These are phyloP conservation scores for Vanrija sp. DNA, from an alignment of 1,284 basidiomycete species.

Conservation along the genomic window DNA sequence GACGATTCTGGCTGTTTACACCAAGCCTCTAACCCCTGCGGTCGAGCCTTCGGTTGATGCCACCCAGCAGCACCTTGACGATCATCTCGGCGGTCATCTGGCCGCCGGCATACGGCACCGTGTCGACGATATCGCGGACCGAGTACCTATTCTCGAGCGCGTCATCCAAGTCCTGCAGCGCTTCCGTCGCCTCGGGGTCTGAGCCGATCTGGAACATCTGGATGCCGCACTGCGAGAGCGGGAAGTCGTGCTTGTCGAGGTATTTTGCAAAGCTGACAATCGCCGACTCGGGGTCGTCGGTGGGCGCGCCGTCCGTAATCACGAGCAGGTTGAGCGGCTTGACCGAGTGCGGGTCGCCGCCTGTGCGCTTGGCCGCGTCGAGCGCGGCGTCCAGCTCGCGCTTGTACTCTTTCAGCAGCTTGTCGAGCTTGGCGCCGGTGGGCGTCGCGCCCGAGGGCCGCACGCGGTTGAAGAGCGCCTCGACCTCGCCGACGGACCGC, in stretches of 20 bases:
- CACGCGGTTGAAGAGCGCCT: constrained; percentile 39
- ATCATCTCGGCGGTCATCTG: constrained; percentile 30
- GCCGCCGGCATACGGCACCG: constrained; percentile 31
- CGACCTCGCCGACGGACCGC: constrained; percentile 33
- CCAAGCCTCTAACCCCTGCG: not conserved
- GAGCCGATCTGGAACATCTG: constrained; percentile 48
- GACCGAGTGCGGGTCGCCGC: constrained; percentile 6
- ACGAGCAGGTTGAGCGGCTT: constrained; percentile 44
- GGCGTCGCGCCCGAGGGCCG: constrained; percentile 40
- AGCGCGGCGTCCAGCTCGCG: constrained; percentile 26
- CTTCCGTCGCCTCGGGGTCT: constrained; percentile 25
- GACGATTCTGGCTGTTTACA: too few relatives aligned
- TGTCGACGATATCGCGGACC: constrained; percentile 44
- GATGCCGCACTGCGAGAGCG: constrained; percentile 47
- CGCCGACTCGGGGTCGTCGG: constrained; percentile 36
- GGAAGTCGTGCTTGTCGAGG: constrained; percentile 44
- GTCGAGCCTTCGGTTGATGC: constrained; percentile 38
- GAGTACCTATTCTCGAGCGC: constrained; percentile 29
- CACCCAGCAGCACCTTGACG: constrained; percentile 40
- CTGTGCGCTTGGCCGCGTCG: not conserved
- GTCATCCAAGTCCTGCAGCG: constrained; percentile 44
- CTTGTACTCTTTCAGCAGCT: constrained; percentile 41
- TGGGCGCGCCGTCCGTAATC: constrained; percentile 36
- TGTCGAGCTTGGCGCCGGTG: constrained; percentile 34
- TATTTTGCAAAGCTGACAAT: constrained; percentile 27